phyloP scores from a whole-genome alignment of 345 rosid species.

The Dimocarpus longan region DNA sequence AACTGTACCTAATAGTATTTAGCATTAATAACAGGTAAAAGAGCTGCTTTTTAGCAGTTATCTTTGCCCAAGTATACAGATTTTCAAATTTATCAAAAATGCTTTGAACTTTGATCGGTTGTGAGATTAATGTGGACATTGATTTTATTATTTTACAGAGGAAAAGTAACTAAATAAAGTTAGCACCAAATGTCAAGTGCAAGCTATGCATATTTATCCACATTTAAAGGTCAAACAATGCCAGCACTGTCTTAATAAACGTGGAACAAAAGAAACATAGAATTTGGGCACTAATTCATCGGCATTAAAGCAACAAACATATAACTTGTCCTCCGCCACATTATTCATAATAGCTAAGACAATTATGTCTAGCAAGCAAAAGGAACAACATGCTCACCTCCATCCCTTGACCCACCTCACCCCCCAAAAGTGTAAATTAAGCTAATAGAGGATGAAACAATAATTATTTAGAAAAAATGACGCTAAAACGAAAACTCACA shows the following conservation, averaged over 20 bases:
- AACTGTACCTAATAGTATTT: neutral
- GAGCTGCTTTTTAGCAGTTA: neutral
- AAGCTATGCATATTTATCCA: neutral
- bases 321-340: neutral
- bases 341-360: neutral
- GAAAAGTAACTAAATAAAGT: neutral
- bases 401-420: neutral
- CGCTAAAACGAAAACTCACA: slow-evolving; percentile 45
- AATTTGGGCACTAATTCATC: neutral
- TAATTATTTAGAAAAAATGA: neutral
- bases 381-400: neutral
- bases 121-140: neutral
- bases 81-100: neutral
- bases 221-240: neutral
- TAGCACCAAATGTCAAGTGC: neutral
- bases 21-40: neutral
- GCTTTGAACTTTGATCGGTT: neutral
- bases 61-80: neutral
- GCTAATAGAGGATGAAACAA: neutral
- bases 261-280: neutral
- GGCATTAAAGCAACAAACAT: neutral
- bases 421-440: neutral
- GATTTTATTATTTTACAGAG: neutral
- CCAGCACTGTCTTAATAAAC: neutral
- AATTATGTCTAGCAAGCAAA: neutral